phyloP scores from a whole-genome alignment of 495 filamentous ascomycete species.

The Neurospora tetraspora region DNA sequence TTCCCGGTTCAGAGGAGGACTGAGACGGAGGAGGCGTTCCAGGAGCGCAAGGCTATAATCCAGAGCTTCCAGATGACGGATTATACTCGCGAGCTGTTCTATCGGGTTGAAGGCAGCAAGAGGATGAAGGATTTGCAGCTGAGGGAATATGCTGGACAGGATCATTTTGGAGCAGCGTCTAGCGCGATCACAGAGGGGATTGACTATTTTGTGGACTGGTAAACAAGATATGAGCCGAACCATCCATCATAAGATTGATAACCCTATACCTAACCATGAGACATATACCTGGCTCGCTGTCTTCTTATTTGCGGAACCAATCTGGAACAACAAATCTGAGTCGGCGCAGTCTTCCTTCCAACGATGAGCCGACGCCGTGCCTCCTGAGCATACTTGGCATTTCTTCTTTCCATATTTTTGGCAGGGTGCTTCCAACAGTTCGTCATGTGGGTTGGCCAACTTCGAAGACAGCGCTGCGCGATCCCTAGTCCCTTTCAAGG shows the following conservation, averaged over 20 bases:
- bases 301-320: background rate
- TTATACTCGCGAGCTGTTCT: constrained; percentile 11
- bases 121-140: constrained; percentile 10
- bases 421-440: background rate
- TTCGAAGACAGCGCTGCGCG: background rate
- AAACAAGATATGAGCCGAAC: background rate
- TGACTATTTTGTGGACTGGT: constrained; percentile 20
- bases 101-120: constrained; percentile 9
- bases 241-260: background rate
- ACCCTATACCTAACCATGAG: background rate
- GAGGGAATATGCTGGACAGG: constrained; percentile 15
- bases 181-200: constrained; percentile 16
- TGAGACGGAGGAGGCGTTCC: constrained; percentile 13
- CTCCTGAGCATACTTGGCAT: background rate
- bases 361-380: background rate
- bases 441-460: background rate
- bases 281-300: background rate
- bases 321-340: background rate
- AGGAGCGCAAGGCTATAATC: constrained; percentile 3
- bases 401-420: background rate
- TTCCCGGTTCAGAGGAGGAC: constrained; percentile 10
- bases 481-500: background rate
- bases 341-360: background rate
- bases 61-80: constrained; percentile 6
- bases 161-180: constrained; percentile 12